phyloP scores from a whole-genome alignment of 495 filamentous ascomycete species.

The Penicillium soppii region DNA sequence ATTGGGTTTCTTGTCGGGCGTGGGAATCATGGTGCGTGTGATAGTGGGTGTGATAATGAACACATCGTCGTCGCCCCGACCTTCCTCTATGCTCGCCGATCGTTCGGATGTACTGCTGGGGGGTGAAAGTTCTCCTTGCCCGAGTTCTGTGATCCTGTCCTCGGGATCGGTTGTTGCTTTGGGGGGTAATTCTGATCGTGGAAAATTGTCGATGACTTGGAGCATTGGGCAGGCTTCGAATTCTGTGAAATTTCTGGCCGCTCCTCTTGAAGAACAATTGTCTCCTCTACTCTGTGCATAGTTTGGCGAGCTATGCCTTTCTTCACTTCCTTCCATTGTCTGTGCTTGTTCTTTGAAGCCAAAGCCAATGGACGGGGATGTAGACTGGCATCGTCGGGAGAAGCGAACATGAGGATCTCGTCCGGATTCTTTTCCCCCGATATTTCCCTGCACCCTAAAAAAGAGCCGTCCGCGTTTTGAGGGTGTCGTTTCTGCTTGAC shows the following conservation, averaged over 20 bases:
- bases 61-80: conserved; percentile 37
- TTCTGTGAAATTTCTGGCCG: conserved; percentile 39
- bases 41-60: conserved; percentile 53
- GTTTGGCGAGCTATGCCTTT: conserved; percentile 8
- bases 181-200: conserved; percentile 26
- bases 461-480: conserved; percentile 39
- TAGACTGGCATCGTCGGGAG: conserved; percentile 26
- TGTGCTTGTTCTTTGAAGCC: conserved; percentile 25
- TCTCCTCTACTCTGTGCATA: conserved; percentile 18
- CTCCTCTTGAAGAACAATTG: conserved; percentile 28
- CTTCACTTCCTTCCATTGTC: conserved; percentile 19
- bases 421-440: conserved; percentile 39
- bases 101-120: conserved; percentile 8
- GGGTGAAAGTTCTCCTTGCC: conserved; percentile 31
- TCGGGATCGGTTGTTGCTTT: conserved; percentile 17
- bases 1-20: conserved; percentile 16
- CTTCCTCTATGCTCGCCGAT: conserved; percentile 17
- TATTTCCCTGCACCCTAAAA: conserved; percentile 50
- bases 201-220: conserved; percentile 36
- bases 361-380: conserved; percentile 26
- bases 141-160: conserved; percentile 15
- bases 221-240: conserved; percentile 46
- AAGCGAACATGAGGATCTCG: conserved; percentile 41
- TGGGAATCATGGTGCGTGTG: conserved; percentile 40
- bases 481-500: conserved; percentile 21